Evolutionary conservation across 2,329 filamentous ascomycete genomes (phyloP).

Genomic region (Diaporthe sp.): DNA sequence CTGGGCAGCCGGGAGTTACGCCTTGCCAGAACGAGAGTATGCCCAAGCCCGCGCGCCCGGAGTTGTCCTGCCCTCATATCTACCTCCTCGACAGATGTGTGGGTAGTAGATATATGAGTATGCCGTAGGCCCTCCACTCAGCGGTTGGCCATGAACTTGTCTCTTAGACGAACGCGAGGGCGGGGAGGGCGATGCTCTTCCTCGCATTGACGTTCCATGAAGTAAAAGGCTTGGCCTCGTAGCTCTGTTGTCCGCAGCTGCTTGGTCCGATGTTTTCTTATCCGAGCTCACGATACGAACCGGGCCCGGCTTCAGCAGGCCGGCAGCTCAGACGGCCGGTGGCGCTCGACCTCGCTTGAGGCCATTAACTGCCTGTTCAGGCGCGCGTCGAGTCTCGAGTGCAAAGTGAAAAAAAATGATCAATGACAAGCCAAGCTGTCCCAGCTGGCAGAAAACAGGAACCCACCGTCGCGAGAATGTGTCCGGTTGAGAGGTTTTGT

Average conservation of each 20-base stretch:
- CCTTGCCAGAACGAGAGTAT: neutral
- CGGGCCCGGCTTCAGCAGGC: conserved; percentile 10
- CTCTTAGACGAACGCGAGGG: neutral
- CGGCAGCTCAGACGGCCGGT: conserved; percentile 18
- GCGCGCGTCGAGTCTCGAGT: neutral
- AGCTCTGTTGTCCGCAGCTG: neutral
- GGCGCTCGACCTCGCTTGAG: conserved; percentile 13
- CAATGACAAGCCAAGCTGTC: neutral
- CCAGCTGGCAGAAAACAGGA: neutral
- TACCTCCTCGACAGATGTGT: neutral
- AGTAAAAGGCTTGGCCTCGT: neutral
- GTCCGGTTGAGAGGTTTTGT: neutral
- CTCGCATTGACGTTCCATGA: neutral
- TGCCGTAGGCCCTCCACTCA: neutral
- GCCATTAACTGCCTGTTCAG: neutral
- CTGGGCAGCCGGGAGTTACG: neutral
- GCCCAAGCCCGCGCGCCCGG: neutral
- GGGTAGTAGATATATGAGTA: neutral
- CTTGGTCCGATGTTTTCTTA: conserved; percentile 7
- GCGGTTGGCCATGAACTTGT: neutral
- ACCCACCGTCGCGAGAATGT: neutral
- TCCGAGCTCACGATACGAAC: conserved; percentile 15
- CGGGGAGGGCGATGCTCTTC: neutral
- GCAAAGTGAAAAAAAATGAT: neutral
- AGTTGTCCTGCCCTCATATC: neutral